phyloP scores from a whole-genome alignment of 805 yeast species.

The Candida stauntonica region DNA sequence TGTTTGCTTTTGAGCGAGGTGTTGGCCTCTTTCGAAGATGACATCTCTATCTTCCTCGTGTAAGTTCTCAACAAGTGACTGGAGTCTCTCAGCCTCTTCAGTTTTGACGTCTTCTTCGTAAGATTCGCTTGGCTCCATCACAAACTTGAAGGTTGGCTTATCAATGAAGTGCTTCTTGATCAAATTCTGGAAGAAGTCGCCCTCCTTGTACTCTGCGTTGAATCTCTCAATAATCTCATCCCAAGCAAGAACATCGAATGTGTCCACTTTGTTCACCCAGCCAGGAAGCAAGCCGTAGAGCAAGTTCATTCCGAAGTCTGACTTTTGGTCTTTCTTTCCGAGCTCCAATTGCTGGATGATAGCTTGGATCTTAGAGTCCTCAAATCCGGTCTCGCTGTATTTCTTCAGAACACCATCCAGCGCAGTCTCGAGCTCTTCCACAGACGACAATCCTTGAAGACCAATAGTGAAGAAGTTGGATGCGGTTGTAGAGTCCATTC shows the following conservation, averaged over 20 bases:
- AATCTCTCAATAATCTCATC: slow-evolving; percentile 56
- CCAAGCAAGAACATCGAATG: slow-evolving; percentile 63
- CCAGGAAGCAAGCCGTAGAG: slow-evolving; percentile 73
- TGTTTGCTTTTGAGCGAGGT: slow-evolving; percentile 59
- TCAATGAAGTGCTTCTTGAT: slow-evolving; percentile 48
- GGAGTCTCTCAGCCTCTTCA: slow-evolving; percentile 56
- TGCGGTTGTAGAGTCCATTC: slow-evolving; percentile 78
- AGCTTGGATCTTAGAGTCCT: slow-evolving; percentile 67
- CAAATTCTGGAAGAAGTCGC: slow-evolving; percentile 55
- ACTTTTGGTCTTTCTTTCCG: slow-evolving; percentile 76
- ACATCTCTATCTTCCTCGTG: slow-evolving; percentile 51
- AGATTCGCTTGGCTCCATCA: slow-evolving; percentile 65
- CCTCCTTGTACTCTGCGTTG: slow-evolving; percentile 52
- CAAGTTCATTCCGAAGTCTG: slow-evolving; percentile 83
- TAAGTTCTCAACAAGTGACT: slow-evolving; percentile 38
- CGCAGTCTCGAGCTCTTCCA: slow-evolving; percentile 41
- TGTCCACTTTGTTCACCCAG: slow-evolving; percentile 82
- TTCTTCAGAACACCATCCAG: slow-evolving; percentile 45
- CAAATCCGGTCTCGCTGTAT: slow-evolving; percentile 42
- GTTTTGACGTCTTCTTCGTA: slow-evolving; percentile 46
- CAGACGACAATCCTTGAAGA: slow-evolving; percentile 65
- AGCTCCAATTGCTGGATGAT: slow-evolving; percentile 85
- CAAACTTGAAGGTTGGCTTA: slow-evolving; percentile 62
- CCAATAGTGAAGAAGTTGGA: slow-evolving; percentile 80
- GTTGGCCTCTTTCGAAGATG: slow-evolving; percentile 56